These are phyloP conservation scores for Alternaria angustiovoidea DNA, from an alignment of 2,329 filamentous ascomycete genomes.

Conservation along the genomic window DNA sequence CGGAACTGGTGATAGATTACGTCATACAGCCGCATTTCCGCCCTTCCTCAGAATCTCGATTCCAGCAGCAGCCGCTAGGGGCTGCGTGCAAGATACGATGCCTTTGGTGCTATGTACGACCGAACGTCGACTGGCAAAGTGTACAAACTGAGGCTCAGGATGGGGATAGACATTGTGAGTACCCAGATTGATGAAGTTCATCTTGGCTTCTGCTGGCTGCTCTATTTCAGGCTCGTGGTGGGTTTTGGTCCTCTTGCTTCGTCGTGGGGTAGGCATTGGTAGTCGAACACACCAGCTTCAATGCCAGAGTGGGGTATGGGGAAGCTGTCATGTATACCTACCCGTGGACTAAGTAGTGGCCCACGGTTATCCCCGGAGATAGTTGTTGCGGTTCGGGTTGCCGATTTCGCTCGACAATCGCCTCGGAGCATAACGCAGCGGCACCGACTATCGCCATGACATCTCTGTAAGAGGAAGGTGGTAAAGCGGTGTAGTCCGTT, in stretches of 20 bases:
- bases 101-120: slow-evolving; percentile 93
- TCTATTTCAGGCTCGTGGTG: slow-evolving; percentile 12
- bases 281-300: slow-evolving; percentile 2
- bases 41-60: slow-evolving; percentile 84
- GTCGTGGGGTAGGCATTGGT: slow-evolving; percentile 22
- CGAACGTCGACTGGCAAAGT: slow-evolving; percentile 82
- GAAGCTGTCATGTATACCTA: slow-evolving; percentile 1
- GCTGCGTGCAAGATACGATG: slow-evolving; percentile 89
- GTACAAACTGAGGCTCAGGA: slow-evolving; percentile 62
- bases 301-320: slow-evolving; percentile 13
- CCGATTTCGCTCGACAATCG: slow-evolving; percentile 32
- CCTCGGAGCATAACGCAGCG: slow-evolving; percentile 25
- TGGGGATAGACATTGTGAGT: slow-evolving; percentile 58
- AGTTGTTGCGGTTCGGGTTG: slow-evolving; percentile 32
- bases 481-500: slow-evolving; percentile 8
- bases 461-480: slow-evolving; percentile 23
- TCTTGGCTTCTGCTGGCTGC: slow-evolving; percentile 2
- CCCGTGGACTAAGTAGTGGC: slow-evolving; percentile 13
- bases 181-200: slow-evolving; percentile 18
- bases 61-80: slow-evolving; percentile 86
- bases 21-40: slow-evolving; percentile 84
- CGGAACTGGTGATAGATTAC: slow-evolving; percentile 45
- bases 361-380: slow-evolving; percentile 43
- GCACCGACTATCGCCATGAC: slow-evolving; percentile 17
- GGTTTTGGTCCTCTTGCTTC: slow-evolving; percentile 23